These are phyloP conservation scores for Cystofilobasidium capitatum DNA, from an alignment of 768 basidiomycete species.

Conservation along the genomic window DNA sequence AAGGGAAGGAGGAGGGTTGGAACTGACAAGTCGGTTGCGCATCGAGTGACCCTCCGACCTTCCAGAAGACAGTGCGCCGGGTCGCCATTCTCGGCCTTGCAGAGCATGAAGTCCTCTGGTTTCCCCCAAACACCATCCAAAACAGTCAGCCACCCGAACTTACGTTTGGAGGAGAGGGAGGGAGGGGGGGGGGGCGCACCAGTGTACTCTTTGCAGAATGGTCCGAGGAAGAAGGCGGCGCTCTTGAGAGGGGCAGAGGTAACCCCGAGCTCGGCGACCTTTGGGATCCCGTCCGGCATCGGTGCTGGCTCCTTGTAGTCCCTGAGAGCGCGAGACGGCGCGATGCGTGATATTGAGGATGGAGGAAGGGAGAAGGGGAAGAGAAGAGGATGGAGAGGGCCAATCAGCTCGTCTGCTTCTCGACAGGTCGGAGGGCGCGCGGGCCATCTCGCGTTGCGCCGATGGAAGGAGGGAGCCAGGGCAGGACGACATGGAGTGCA, in stretches of 20 bases:
- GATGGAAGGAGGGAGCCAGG: neutral
- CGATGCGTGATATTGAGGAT: too few relatives aligned
- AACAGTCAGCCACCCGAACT: too few relatives aligned
- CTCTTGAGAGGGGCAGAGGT: constrained; percentile 92
- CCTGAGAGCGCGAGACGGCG: too few relatives aligned
- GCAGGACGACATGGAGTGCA: too few relatives aligned
- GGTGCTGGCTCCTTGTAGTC: constrained; percentile 38
- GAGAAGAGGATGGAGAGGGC: neutral
- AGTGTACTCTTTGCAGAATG: constrained; percentile 91
- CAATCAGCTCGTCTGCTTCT: too few relatives aligned
- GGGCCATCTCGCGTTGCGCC: neutral
- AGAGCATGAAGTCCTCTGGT: constrained; percentile 90
- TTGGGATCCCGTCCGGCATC: constrained; percentile 49
- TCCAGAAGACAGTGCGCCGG: constrained; percentile 91
- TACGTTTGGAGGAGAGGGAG: too few relatives aligned
- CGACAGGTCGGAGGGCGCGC: too few relatives aligned
- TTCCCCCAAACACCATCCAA: too few relatives aligned
- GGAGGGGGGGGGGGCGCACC: constrained; percentile 48
- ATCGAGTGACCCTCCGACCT: constrained; percentile 88
- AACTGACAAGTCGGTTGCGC: constrained; percentile 83
- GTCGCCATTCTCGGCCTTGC: constrained; percentile 83
- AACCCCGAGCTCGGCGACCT: constrained; percentile 75
- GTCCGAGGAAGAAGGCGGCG: constrained; percentile 93
- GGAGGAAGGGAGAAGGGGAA: too few relatives aligned
- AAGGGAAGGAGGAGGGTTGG: neutral